phyloP scores from a whole-genome alignment of 257 asterid genomes.

The Oldenlandia corymbosa region DNA sequence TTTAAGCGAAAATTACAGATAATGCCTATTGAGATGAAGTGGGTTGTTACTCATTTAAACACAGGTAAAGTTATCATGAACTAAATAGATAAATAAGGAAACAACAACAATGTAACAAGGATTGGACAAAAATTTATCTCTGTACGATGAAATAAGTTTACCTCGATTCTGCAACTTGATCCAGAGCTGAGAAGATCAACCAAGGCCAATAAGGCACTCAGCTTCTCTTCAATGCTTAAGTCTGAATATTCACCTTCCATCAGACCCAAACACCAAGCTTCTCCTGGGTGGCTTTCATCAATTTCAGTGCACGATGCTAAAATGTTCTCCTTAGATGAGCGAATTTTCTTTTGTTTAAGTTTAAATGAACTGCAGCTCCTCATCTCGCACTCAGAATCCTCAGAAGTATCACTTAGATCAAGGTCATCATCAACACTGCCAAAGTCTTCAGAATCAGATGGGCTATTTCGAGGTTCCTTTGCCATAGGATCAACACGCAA shows the following conservation, averaged over 20 bases:
- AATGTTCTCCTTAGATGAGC: constrained; percentile 25
- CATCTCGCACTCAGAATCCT: constrained; percentile 53
- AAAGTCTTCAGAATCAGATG: constrained; percentile 62
- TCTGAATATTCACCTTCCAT: constrained; percentile 98
- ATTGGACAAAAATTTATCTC: not conserved
- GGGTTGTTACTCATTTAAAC: not conserved
- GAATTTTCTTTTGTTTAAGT: constrained; percentile 25
- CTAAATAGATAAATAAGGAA: not conserved
- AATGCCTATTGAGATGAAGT: too few relatives aligned
- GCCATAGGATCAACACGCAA: constrained; percentile 58
- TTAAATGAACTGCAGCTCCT: constrained; percentile 40
- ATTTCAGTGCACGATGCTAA: constrained; percentile 52
- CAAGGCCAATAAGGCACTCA: constrained; percentile 57
- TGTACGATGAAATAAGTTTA: constrained; percentile 23
- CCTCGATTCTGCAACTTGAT: constrained; percentile 77
- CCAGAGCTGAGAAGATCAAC: constrained; percentile 79
- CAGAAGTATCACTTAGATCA: constrained; percentile 53
- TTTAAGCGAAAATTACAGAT: not conserved
- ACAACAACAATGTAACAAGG: not conserved
- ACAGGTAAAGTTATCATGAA: not conserved
- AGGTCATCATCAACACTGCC: constrained; percentile 70
- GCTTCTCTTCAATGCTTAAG: constrained; percentile 82
- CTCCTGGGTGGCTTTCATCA: constrained; percentile 97
- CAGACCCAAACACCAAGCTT: constrained; percentile 83
- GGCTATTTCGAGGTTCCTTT: constrained; percentile 46